Evolutionary conservation across 352 stramenopile genomes (phyloP).

Genomic region (Thraustotheca clavata): DNA sequence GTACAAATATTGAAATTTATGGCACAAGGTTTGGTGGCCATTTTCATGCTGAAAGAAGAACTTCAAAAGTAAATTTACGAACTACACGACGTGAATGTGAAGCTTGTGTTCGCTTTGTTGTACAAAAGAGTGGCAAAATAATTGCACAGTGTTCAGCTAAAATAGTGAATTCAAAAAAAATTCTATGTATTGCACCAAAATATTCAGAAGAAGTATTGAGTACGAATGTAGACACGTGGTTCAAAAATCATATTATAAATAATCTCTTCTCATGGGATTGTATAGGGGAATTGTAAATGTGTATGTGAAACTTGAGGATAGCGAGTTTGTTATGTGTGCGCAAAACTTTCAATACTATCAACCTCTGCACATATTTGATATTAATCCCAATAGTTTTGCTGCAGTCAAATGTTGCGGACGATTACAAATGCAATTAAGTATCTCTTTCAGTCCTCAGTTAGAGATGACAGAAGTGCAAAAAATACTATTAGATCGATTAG

Average conservation of each 20-base stretch:
- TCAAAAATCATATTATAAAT: background rate
- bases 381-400: background rate
- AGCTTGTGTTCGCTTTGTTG: slow-evolving; percentile 11
- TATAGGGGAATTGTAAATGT: background rate
- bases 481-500: background rate
- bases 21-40: slow-evolving; percentile 2
- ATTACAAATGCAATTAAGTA: background rate
- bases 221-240: background rate
- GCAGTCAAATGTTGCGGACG: background rate
- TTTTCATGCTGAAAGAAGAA: background rate
- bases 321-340: slow-evolving; percentile 1
- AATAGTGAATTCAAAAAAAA: slow-evolving; percentile 8
- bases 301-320: slow-evolving; percentile 1
- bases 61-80: background rate
- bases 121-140: slow-evolving; percentile 8
- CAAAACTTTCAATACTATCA: slow-evolving; percentile 8
- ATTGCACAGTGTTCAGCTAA: background rate
- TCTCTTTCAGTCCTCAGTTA: background rate
- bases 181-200: background rate
- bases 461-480: background rate
- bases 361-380: background rate
- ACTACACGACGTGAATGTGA: background rate
- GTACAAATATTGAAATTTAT: slow-evolving; percentile 4
- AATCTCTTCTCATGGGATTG: background rate
- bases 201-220: background rate